These are phyloP conservation scores for Pyrenophora seminiperda DNA, from an alignment of 2,329 filamentous ascomycete genomes.

Conservation along the genomic window DNA sequence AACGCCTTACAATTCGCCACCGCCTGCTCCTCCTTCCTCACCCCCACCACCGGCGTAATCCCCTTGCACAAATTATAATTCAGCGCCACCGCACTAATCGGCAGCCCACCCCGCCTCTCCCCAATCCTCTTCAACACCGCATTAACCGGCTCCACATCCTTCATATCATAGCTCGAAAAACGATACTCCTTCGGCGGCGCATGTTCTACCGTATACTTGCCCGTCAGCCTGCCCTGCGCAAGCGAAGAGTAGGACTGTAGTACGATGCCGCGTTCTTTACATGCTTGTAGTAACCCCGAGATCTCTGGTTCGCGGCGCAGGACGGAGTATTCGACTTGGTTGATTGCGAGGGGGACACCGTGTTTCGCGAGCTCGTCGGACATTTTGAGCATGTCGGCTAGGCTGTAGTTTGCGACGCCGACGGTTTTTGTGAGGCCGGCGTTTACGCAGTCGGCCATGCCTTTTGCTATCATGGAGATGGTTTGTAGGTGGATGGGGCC, in stretches of 20 bases:
- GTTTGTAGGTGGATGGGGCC: constrained; percentile 3
- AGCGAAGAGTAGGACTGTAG: constrained; percentile 53
- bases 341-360: constrained; percentile 49
- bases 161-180: constrained; percentile 54
- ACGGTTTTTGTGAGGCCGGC: constrained; percentile 1
- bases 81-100: constrained; percentile 49
- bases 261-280: constrained; percentile 47
- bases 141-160: constrained; percentile 49
- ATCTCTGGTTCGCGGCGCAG: constrained; percentile 51
- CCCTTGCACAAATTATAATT: constrained; percentile 55
- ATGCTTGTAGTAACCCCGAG: constrained; percentile 47
- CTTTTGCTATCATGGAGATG: constrained; percentile 2
- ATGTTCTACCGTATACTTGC: constrained; percentile 45
- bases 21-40: constrained; percentile 51
- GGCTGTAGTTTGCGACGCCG: constrained; percentile 2
- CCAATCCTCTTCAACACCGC: constrained; percentile 46
- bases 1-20: constrained; percentile 48
- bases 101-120: constrained; percentile 41
- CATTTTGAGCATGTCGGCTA: constrained; percentile 2
- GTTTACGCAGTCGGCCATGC: constrained; percentile 3
- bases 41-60: constrained; percentile 50
- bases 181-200: constrained; percentile 46
- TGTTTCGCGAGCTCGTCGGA: constrained; percentile 1
- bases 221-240: constrained; percentile 42
- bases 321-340: constrained; percentile 54